Base-by-base conservation (phyloP, 2,329 filamentous ascomycete genomes). In the Nemania sp. region DNA sequence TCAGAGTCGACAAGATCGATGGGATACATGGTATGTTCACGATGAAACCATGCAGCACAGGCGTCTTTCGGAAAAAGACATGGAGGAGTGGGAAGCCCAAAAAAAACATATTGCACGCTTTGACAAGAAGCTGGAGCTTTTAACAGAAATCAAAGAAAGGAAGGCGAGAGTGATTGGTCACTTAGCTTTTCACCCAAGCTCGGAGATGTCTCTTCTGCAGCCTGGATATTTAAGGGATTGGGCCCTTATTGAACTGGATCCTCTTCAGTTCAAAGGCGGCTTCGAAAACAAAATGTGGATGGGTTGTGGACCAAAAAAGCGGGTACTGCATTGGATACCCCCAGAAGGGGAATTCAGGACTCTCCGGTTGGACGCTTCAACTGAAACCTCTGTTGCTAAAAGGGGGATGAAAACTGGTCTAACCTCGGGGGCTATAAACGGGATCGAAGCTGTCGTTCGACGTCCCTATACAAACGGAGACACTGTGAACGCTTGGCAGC, bases 191-290 rank as follows among this genome's bases (percentile, higher is more conserved):
- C 20, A 42, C 20, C 32, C 60, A 12, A 25, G 10, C 10, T 48
- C 40, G 11, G 7, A 32, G n/a, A 17, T 45, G 4, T 55, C 55
- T 32, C 18, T 39, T 29, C 34, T 15, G 3, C 21, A 35, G 21
- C 45, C 37, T 1, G 51, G 51, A n/a, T 59, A 55, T 21, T 18
- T 62, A 15, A 56, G 29, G 25, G 60, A 59, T n/a, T 59, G 60
- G 56, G 60, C 60, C 10, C 50, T 62, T 18, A 20, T 62, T 17
- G 47, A 62, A 20, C 18, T 62, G 12, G 39, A 59, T 17, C 1
- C 11, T 5, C 15, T 13, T 7, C 59, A 62, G 34, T 62, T 50
- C 39, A 34, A 15, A 5, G 13, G 37, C 34, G 18, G 25, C 2
- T 18, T 40, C 29, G 11, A 49, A 21, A 49, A 58, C 15, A 20